phyloP scores from a whole-genome alignment of 352 stramenopile genomes.

The Pythium angustatum region DNA sequence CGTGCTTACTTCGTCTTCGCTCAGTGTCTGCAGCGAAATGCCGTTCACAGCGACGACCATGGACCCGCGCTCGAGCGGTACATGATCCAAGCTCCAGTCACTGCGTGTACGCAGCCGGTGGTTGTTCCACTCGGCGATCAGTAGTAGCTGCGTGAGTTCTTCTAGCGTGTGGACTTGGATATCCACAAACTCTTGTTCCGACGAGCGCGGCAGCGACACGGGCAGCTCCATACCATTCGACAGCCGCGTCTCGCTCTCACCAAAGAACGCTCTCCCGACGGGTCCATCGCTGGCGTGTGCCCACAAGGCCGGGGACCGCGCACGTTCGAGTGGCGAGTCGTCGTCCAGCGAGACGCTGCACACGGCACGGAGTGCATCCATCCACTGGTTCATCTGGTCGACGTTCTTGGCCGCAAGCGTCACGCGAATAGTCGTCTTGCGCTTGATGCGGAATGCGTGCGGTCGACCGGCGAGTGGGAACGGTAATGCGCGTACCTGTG shows the following conservation, averaged over 20 bases:
- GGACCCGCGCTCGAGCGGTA: constrained; percentile 46
- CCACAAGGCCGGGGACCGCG: constrained; percentile 16
- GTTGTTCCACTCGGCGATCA: constrained; percentile 54
- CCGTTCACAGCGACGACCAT: constrained; percentile 65
- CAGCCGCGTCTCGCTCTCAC: neutral
- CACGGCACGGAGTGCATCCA: constrained; percentile 37
- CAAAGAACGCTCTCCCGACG: neutral
- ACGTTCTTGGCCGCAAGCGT: constrained; percentile 49
- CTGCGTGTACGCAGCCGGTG: constrained; percentile 52
- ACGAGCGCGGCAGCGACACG: constrained; percentile 21
- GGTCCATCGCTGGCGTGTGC: neutral
- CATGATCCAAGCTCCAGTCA: constrained; percentile 32
- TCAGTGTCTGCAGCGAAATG: constrained; percentile 61
- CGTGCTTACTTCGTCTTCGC: constrained; percentile 38
- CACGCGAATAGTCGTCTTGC: constrained; percentile 30
- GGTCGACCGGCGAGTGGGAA: constrained; percentile 50
- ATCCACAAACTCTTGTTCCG: constrained; percentile 29
- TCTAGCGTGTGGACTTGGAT: constrained; percentile 6
- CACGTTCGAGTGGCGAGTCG: neutral
- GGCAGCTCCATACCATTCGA: constrained; percentile 24
- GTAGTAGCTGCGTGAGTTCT: constrained; percentile 23
- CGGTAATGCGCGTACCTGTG: constrained; percentile 42
- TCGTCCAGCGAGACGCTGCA: constrained; percentile 16
- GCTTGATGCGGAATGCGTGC: constrained; percentile 60
- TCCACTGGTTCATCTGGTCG: constrained; percentile 51